Evolutionary conservation across 169 alveolate species (phyloP).

Genomic region (Plasmodium adleri): DNA sequence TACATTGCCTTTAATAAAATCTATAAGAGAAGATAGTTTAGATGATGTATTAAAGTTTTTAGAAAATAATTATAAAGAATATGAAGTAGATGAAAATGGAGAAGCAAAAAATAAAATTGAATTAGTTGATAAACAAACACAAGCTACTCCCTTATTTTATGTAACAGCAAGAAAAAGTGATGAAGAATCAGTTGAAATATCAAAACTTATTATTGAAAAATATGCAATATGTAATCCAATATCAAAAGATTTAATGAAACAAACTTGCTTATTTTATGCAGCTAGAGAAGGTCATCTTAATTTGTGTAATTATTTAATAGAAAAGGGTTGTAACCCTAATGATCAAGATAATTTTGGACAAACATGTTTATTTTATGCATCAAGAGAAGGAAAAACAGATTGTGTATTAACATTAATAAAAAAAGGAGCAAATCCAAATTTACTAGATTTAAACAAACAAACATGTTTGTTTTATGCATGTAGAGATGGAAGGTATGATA

Average conservation of each 20-base stretch:
- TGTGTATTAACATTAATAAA: slow-evolving; percentile 85
- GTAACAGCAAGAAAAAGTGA: slow-evolving; percentile 89
- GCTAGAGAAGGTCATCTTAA: slow-evolving; percentile 94
- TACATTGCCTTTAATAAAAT: slow-evolving; percentile 65
- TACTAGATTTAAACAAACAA: slow-evolving; percentile 90
- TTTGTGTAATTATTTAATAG: slow-evolving; percentile 88
- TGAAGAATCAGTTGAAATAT: slow-evolving; percentile 90
- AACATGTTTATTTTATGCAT: slow-evolving; percentile 93
- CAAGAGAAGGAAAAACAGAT: slow-evolving; percentile 93
- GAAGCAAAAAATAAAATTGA: slow-evolving; percentile 39
- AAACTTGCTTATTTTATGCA: slow-evolving; percentile 94
- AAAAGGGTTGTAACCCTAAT: slow-evolving; percentile 92
- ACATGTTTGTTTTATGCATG: slow-evolving; percentile 94
- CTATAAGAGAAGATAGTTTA: slow-evolving; percentile 63
- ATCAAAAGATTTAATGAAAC: slow-evolving; percentile 90
- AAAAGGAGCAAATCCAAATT: slow-evolving; percentile 91
- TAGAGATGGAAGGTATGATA: slow-evolving; percentile 92
- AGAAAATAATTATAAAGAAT: slow-evolving; percentile 65
- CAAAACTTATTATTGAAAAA: slow-evolving; percentile 85
- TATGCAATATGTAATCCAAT: slow-evolving; percentile 86
- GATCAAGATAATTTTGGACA: slow-evolving; percentile 93
- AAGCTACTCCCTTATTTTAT: slow-evolving; percentile 89
- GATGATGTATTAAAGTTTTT: slow-evolving; percentile 46
- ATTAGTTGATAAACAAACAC: slow-evolving; percentile 82
- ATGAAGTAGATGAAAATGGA: slow-evolving; percentile 59